Base-by-base conservation (phyloP, 371 early-diverging fungal genomes). In the Chytridium lagenaria region DNA sequence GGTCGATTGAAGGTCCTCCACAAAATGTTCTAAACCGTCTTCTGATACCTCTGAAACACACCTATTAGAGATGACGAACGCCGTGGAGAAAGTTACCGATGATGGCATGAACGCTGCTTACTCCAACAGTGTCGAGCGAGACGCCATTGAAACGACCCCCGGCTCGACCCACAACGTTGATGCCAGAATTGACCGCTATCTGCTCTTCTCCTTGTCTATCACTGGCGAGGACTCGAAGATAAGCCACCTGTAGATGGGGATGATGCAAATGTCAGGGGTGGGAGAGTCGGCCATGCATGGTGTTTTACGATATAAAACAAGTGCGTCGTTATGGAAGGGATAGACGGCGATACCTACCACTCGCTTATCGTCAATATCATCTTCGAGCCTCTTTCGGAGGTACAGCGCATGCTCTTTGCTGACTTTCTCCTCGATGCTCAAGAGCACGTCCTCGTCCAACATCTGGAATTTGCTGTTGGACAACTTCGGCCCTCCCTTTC, bases 1-100 rank as follows among this genome's bases (percentile, higher is more conserved):
- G 23, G 81, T 81, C 16, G 83, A 81, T 2, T 66, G 49, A 36
- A 83, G 67, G 68, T 85, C 85, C 61, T 82, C 79, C 38, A 84
- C 71, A 71, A 84, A 82, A 57, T 80, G 81, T 49, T 75, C 74
- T 5, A 36, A 39, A 1, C 76, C 80, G 40, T 75, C 67, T 23
- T 64, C 28, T 0, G 75, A 80, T 1, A 80, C 74, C 39, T 80
- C 80, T 80, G 69, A 23, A 64, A n/a, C n/a, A 5, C 44, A 7
- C 12, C 44, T 44, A 19, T 44, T 7, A 12, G 19, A 44, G 44
- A 1, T n/a, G n/a, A n/a, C n/a, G n/a, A n/a, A n/a, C n/a, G n/a
- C n/a, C n/a, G n/a, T 30, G 37, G 12, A 1, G 22, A 23, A n/a
- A n/a, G n/a, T 15, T 1, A 80, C 80, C 80, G 36, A 80, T 77